Percentiles rank a stretch among this genome's conserved stretches.
Conservation (phyloP, 768 basidiomycete species). For the Auriculariales sp. region DNA sequence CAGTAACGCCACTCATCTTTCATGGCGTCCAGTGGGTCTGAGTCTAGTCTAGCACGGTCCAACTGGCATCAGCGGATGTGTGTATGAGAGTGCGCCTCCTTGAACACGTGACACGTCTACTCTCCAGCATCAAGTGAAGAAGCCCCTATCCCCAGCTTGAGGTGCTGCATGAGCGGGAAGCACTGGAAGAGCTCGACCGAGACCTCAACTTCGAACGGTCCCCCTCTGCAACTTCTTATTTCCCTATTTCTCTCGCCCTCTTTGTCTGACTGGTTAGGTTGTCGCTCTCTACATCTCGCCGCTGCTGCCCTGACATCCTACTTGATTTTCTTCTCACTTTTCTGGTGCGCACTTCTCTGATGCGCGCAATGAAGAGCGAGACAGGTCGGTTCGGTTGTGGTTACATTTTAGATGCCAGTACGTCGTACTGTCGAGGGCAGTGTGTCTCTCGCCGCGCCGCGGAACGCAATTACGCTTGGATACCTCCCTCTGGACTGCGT, state of each 20-base stretch:
- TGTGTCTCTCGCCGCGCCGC: neutral
- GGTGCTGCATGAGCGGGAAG: constrained; percentile 65
- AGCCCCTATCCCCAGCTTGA: constrained; percentile 72
- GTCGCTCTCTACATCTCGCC: constrained; percentile 85
- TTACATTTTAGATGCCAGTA: neutral
- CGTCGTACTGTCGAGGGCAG: neutral
- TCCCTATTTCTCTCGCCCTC: too few relatives aligned
- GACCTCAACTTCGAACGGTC: constrained; percentile 94
- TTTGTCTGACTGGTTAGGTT: constrained; percentile 89
- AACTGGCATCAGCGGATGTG: constrained; percentile 26
- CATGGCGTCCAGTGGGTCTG: constrained; percentile 67
- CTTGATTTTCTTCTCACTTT: constrained; percentile 98
- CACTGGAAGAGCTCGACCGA: constrained; percentile 56
- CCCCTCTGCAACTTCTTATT: too few relatives aligned
- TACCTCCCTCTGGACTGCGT: too few relatives aligned
- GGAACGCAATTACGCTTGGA: too few relatives aligned
- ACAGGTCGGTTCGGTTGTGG: constrained; percentile 59
- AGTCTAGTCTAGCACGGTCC: constrained; percentile 21
- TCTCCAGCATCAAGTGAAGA: constrained; percentile 83
- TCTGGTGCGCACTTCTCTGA: constrained; percentile 96
- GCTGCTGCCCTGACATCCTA: constrained; percentile 84
- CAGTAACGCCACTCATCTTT: too few relatives aligned
- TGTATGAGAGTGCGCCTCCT: constrained; percentile 64
- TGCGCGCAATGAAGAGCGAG: constrained; percentile 84
- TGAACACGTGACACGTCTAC: constrained; percentile 72